These are phyloP conservation scores for Schizochytrium sp. DNA, from an alignment of 108 stramenopile species.

Conservation along the genomic window DNA sequence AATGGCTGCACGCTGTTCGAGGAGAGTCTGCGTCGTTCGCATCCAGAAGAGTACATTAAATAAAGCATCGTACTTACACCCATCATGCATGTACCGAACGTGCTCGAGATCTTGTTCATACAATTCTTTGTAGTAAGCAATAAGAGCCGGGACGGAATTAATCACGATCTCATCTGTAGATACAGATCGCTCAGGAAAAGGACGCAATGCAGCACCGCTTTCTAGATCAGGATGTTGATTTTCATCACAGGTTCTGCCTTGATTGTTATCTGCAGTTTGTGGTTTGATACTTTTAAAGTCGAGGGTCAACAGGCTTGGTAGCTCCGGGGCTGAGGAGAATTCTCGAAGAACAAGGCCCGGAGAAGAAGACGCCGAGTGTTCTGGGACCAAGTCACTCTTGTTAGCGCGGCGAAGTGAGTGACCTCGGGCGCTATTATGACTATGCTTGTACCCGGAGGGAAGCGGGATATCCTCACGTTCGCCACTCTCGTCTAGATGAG, in stretches of 20 bases:
- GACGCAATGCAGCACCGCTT: too few species aligned
- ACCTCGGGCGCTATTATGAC: background rate
- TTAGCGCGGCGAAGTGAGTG: background rate
- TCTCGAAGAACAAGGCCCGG: background rate
- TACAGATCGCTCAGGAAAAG: too few species aligned
- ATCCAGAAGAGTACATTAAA: slow-evolving; percentile 49
- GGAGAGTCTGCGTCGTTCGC: slow-evolving; percentile 19
- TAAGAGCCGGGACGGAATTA: background rate
- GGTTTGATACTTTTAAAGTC: too few species aligned
- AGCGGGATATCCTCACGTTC: background rate
- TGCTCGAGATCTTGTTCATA: slow-evolving; percentile 6
- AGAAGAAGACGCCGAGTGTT: background rate
- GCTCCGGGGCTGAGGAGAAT: background rate
- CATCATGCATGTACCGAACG: slow-evolving; percentile 6
- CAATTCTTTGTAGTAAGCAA: background rate
- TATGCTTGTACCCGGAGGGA: background rate
- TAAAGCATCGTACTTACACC: slow-evolving; percentile 49
- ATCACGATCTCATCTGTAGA: background rate
- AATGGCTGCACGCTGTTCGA: slow-evolving; percentile 9
- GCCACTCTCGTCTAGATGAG: slow-evolving; percentile 1
- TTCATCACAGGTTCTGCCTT: too few species aligned
- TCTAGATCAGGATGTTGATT: too few species aligned
- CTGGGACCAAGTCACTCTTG: background rate
- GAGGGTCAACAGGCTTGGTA: background rate
- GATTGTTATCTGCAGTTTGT: too few species aligned